Evolutionary conservation across 768 basidiomycete species (phyloP).

Genomic region (Boletellus emodensis): DNA sequence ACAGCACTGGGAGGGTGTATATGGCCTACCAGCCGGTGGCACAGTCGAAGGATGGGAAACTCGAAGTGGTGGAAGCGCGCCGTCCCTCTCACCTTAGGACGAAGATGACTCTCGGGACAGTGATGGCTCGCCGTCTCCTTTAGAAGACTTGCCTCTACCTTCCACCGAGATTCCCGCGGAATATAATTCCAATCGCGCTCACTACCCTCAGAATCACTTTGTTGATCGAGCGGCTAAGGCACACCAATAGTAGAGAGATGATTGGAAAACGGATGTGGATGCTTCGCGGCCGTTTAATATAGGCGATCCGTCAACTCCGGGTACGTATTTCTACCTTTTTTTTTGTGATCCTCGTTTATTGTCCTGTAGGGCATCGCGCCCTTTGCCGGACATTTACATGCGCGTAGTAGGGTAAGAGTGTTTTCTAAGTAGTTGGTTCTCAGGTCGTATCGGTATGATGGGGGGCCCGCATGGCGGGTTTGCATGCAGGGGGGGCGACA

Average conservation of each 20-base stretch:
- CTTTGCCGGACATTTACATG: too few species aligned
- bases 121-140: constrained; percentile 10
- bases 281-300: constrained; percentile 50
- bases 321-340: constrained; percentile 36
- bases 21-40: constrained; percentile 48
- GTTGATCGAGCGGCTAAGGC: constrained; percentile 59
- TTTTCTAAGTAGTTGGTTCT: too few species aligned
- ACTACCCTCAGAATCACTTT: constrained; percentile 31
- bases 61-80: constrained; percentile 54
- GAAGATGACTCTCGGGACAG: constrained; percentile 40
- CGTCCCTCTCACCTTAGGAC: constrained; percentile 65
- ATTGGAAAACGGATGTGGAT: constrained; percentile 52
- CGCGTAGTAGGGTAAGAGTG: too few species aligned
- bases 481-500: too few species aligned
- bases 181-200: neutral
- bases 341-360: too few species aligned
- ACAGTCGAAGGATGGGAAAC: constrained; percentile 42
- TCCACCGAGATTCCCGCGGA: neutral
- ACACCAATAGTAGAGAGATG: constrained; percentile 71
- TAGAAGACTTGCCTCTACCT: constrained; percentile 14
- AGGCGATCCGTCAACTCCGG: constrained; percentile 70
- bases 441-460: too few species aligned
- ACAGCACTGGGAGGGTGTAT: constrained; percentile 80
- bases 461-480: too few species aligned
- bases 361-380: too few species aligned